Evolutionary conservation across 345 rosid species (phyloP).

Genomic region (Arabidopsis suecica): DNA sequence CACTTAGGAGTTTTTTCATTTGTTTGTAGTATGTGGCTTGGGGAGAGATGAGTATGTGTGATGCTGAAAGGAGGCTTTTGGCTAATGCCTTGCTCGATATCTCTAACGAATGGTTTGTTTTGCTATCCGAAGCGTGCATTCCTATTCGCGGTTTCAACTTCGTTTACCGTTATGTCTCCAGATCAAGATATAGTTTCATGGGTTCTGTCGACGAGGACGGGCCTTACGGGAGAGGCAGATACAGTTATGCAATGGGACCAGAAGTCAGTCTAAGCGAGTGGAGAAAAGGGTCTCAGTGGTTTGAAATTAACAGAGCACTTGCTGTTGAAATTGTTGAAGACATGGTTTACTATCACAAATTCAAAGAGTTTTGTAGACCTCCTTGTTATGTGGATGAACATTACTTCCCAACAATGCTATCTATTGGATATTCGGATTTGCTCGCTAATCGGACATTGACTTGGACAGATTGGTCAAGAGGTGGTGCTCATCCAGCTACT

Average conservation of each 20-base stretch:
- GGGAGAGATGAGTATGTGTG: constrained; percentile 95
- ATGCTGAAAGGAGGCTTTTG: constrained; percentile 87
- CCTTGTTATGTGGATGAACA: constrained; percentile 94
- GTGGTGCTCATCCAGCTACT: constrained; percentile 85
- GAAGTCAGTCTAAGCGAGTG: constrained; percentile 72
- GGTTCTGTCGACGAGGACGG: constrained; percentile 77
- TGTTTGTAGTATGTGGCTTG: constrained; percentile 67
- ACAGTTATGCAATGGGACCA: constrained; percentile 66
- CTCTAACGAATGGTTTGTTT: constrained; percentile 86
- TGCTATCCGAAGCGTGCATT: constrained; percentile 87
- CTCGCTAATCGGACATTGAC: constrained; percentile 78
- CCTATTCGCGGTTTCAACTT: constrained; percentile 71
- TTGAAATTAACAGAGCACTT: constrained; percentile 71
- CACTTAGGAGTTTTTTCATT: not conserved
- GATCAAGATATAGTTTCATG: constrained; percentile 72
- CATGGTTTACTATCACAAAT: constrained; percentile 63
- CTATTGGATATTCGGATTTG: constrained; percentile 53
- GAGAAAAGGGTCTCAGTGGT: constrained; percentile 98
- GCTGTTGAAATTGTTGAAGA: constrained; percentile 67
- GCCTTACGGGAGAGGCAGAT: constrained; percentile 82
- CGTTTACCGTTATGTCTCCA: constrained; percentile 62
- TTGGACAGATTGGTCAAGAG: constrained; percentile 91
- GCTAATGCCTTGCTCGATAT: constrained; percentile 89
- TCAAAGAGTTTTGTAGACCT: constrained; percentile 68
- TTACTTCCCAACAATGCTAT: constrained; percentile 88